These are phyloP conservation scores for Ophiocordyceps camponoti-rufipedis DNA, from an alignment of 2,329 filamentous ascomycete species.

Conservation along the genomic window DNA sequence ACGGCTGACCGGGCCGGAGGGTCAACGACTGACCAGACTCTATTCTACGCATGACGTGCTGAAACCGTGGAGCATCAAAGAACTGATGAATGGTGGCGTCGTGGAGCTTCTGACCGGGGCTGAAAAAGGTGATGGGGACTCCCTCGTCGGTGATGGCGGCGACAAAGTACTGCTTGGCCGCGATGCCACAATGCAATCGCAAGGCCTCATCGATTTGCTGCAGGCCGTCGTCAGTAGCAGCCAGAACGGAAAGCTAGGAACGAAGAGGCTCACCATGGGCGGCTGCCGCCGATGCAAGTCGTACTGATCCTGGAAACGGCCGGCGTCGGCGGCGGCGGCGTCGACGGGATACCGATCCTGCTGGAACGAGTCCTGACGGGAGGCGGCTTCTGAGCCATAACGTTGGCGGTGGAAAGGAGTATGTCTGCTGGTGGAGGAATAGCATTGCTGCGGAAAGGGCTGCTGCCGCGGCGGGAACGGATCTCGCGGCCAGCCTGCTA, in stretches of 20 bases:
- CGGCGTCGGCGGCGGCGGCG: conserved; percentile 10
- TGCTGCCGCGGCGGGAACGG: conserved; percentile 15
- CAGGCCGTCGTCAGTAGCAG: not conserved
- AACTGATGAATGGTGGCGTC: conserved; percentile 23
- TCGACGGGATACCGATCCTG: conserved; percentile 12
- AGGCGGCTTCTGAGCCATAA: conserved; percentile 7
- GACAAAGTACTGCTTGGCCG: conserved; percentile 32
- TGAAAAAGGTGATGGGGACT: conserved; percentile 24
- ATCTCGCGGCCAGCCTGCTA: conserved; percentile 21
- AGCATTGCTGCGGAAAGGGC: conserved; percentile 9
- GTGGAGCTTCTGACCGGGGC: conserved; percentile 19
- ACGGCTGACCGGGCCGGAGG: not conserved
- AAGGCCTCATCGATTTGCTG: conserved; percentile 33
- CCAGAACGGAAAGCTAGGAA: not conserved
- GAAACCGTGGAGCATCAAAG: conserved; percentile 25
- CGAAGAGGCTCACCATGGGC: conserved; percentile 16
- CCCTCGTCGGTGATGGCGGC: conserved; percentile 30
- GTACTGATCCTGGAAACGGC: conserved; percentile 16
- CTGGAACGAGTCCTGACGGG: conserved; percentile 12
- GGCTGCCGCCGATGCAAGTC: conserved; percentile 17
- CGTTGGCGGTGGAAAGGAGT: conserved; percentile 12
- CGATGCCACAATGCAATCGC: conserved; percentile 31
- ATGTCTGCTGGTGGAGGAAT: conserved; percentile 10
- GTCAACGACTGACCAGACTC: conserved; percentile 17
- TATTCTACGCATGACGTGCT: conserved; percentile 17